A percentile compares a stretch with the other conserved stretches of the same genome.
phyloP scores from a whole-genome alignment of 345 rosid species.

The Brassica nigra region DNA sequence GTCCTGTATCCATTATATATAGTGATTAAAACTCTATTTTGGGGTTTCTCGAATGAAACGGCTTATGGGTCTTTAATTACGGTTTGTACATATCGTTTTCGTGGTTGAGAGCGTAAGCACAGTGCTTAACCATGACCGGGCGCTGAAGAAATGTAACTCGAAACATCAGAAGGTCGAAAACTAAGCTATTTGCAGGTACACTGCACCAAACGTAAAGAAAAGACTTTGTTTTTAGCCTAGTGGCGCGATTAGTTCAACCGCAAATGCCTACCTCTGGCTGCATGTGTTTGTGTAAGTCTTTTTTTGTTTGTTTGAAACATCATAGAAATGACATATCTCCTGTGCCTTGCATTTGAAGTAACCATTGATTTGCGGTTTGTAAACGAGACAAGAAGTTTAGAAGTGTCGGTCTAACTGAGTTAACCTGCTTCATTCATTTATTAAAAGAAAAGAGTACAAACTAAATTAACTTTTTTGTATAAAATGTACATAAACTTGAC shows the following conservation, averaged over 20 bases:
- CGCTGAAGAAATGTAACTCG: slow-evolving; percentile 42
- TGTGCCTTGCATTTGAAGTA: slow-evolving; percentile 2
- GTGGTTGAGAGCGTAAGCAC: slow-evolving; percentile 82
- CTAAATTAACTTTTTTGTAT: neutral
- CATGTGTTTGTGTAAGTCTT: slow-evolving; percentile 2
- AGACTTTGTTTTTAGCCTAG: slow-evolving; percentile 5
- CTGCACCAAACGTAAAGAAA: neutral
- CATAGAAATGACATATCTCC: neutral
- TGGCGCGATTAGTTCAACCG: slow-evolving; percentile 1
- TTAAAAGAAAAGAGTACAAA: too few species aligned
- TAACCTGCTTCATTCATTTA: neutral
- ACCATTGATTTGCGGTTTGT: neutral
- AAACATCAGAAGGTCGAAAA: slow-evolving; percentile 42
- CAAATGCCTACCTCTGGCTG: slow-evolving; percentile 10
- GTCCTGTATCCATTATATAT: neutral
- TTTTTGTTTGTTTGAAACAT: neutral
- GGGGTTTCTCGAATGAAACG: neutral
- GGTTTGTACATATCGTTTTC: slow-evolving; percentile 61
- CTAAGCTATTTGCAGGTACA: slow-evolving; percentile 28
- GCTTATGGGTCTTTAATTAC: neutral
- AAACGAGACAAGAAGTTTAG: neutral
- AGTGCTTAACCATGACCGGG: slow-evolving; percentile 82
- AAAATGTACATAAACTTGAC: neutral
- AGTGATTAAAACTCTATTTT: neutral
- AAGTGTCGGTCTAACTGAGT: neutral